Evolutionary conservation across 2,329 filamentous ascomycete genomes (phyloP), one percentile per base, ranked within the genome.

Genomic region (Fusarium bulbicola): DNA sequence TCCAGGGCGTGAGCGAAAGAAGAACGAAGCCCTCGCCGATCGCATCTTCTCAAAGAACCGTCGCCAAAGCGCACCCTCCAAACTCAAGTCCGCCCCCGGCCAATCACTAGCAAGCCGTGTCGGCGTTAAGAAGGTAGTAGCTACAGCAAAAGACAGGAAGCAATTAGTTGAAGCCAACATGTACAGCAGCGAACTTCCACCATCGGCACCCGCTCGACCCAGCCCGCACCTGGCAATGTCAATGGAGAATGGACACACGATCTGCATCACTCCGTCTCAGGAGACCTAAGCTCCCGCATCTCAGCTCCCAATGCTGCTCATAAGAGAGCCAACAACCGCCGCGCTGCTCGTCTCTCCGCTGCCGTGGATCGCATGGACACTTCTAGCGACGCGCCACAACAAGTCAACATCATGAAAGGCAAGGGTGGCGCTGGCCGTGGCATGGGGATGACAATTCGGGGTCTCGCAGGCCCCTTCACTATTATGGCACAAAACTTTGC

Each of bases 401-500:
- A 85, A 65, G 79, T 83, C 73, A 84, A 82, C 66, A 75, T 82
- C 53, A 65, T 76, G 54, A 74, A 74, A 56, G 59, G 69, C 53
- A 64, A 49, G 30, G 63, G 26, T 21, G 50, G 61, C 39, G 50
- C 74, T 39, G 57, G 47, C n/a, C 74, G 66, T 46, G 76, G 72
- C 28, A 79, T 81, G 68, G 90, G 91, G 26, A 87, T 95, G 50
- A 91, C 87, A 40, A 95, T 96, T 73, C 86, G 90, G 59, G 93
- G 93, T n/a, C 84, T 92, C 14, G 91, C 91, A 2, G 92, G 92
- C 0, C 92, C 92, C 3, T 93, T 89, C 76, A 88, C 89, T 24
- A 88, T 96, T 30, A 88, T 94, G 79, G 93, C 92, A 6, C 92
- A 93, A 81, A 96, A 96, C 84, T 94, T 96, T 79, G 93, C 93